A percentile compares a stretch with the other conserved stretches of the same genome.
Evolutionary conservation across 2,329 filamentous ascomycete genomes (phyloP).

Genomic region (Fusarium sp.): DNA sequence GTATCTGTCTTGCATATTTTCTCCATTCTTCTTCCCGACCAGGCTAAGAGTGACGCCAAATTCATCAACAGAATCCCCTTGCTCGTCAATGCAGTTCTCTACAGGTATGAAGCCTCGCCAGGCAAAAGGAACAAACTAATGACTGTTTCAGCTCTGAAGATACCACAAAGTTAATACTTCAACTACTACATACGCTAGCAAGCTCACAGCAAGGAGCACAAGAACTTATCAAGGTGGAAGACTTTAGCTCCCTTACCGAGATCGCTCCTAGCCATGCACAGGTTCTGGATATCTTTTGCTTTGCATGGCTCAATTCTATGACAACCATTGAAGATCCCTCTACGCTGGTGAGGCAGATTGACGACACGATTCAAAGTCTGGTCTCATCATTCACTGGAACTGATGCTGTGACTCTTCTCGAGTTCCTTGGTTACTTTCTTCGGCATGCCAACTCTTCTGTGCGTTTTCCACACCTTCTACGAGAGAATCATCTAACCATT

Average conservation of each 20-base stretch:
- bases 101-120: slow-evolving; percentile 55
- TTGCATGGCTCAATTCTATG: slow-evolving; percentile 65
- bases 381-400: slow-evolving; percentile 66
- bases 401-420: slow-evolving; percentile 67
- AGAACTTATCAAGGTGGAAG: slow-evolving; percentile 58
- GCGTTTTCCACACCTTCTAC: slow-evolving; percentile 32
- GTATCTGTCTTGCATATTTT: slow-evolving; percentile 73
- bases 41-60: slow-evolving; percentile 54
- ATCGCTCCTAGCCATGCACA: slow-evolving; percentile 63
- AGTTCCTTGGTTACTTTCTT: slow-evolving; percentile 64
- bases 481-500: slow-evolving; percentile 7
- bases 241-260: slow-evolving; percentile 66
- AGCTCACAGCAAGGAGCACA: slow-evolving; percentile 61
- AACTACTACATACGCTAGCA: slow-evolving; percentile 66
- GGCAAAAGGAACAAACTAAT: neutral
- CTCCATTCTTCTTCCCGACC: slow-evolving; percentile 63
- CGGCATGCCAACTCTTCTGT: slow-evolving; percentile 60
- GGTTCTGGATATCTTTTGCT: slow-evolving; percentile 64
- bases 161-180: slow-evolving; percentile 63
- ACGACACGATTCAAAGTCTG: slow-evolving; percentile 58
- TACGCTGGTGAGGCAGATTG: slow-evolving; percentile 54
- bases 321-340: slow-evolving; percentile 43
- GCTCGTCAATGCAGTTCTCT: slow-evolving; percentile 62
- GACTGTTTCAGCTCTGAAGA: slow-evolving; percentile 56
- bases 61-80: slow-evolving; percentile 63